Evolutionary conservation across 768 basidiomycete genomes (phyloP).

Genomic region (Lentinula aciculospora): DNA sequence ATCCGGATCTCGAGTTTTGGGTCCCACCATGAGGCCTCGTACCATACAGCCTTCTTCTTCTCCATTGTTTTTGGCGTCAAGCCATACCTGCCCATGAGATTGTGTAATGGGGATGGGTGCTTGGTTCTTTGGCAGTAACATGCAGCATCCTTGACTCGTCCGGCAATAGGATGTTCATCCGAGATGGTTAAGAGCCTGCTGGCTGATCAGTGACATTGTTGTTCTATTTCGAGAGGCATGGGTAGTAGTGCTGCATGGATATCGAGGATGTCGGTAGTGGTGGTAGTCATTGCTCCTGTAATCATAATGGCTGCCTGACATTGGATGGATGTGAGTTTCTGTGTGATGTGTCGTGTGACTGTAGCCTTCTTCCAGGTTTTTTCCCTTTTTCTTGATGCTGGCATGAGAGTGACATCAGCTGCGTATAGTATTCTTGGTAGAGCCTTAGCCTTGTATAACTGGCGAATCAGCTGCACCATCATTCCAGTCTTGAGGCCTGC

Average conservation of each 20-base stretch:
- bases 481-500: too few species aligned
- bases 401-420: neutral
- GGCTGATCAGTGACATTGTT: too few species aligned
- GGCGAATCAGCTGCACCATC: too few species aligned
- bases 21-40: too few species aligned
- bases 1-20: too few species aligned
- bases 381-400: neutral
- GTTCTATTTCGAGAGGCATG: constrained; percentile 4
- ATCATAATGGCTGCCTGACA: too few species aligned
- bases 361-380: neutral
- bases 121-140: neutral
- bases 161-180: neutral
- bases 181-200: constrained; percentile 10
- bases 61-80: neutral
- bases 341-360: neutral
- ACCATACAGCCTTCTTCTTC: too few species aligned
- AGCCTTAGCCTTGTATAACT: neutral
- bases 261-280: constrained; percentile 9
- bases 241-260: constrained; percentile 11
- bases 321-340: too few species aligned
- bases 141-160: neutral
- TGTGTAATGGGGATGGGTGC: constrained; percentile 12
- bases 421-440: neutral
- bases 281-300: constrained; percentile 8
- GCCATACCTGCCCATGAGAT: constrained; percentile 6